phyloP scores from a whole-genome alignment of 352 stramenopile species.

The Pythium monospermum region DNA sequence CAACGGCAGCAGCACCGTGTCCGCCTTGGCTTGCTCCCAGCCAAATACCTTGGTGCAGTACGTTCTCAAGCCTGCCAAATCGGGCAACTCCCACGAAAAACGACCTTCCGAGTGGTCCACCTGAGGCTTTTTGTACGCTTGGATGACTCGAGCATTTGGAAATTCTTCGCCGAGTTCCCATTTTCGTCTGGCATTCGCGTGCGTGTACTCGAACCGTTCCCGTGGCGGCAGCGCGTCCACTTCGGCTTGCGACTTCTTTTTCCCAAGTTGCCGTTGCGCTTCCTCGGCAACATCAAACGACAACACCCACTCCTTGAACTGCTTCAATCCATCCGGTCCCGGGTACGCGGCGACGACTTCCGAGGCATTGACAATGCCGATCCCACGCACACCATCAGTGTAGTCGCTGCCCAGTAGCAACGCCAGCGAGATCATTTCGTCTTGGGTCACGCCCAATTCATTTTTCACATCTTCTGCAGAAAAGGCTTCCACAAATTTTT shows the following conservation, averaged over 20 bases:
- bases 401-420: constrained; percentile 98
- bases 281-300: constrained; percentile 60
- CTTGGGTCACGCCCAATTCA: constrained; percentile 90
- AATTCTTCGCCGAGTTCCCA: constrained; percentile 94
- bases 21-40: constrained; percentile 90
- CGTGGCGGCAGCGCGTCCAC: constrained; percentile 39
- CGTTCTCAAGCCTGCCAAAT: constrained; percentile 78
- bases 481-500: constrained; percentile 99
- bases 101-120: constrained; percentile 69
- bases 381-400: constrained; percentile 70
- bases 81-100: constrained; percentile 93
- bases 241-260: constrained; percentile 51
- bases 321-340: constrained; percentile 80
- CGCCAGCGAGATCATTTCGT: constrained; percentile 89
- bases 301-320: constrained; percentile 74
- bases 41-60: constrained; percentile 91
- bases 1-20: constrained; percentile 88
- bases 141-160: constrained; percentile 87
- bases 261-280: constrained; percentile 39
- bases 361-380: constrained; percentile 81
- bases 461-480: constrained; percentile 87
- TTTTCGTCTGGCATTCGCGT: constrained; percentile 84
- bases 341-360: constrained; percentile 81
- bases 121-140: constrained; percentile 93
- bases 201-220: constrained; percentile 89